phyloP scores from a whole-genome alignment of 345 rosid genomes.

The Syzygium jambos region DNA sequence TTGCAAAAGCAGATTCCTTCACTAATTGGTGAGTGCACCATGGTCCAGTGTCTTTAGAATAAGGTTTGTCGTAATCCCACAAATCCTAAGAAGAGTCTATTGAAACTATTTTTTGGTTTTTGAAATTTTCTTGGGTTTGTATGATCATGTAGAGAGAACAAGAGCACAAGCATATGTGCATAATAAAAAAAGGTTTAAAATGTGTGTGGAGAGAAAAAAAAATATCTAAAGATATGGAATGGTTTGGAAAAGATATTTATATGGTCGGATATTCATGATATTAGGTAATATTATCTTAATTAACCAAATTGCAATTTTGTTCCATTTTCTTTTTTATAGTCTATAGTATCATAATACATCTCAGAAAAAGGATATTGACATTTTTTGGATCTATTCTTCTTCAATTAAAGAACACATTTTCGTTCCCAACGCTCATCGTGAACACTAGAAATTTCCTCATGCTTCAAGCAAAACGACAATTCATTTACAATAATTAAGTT shows the following conservation, averaged over 20 bases:
- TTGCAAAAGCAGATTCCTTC: not conserved
- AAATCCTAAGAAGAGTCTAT: not conserved
- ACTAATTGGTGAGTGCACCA: not conserved
- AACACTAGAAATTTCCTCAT: not conserved
- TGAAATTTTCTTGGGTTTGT: not conserved
- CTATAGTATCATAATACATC: not conserved
- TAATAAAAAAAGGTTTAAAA: too few species aligned
- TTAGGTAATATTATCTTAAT: too few species aligned
- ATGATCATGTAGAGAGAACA: not conserved
- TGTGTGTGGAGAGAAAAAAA: too few species aligned
- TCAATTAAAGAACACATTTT: not conserved
- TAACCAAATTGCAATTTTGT: not conserved
- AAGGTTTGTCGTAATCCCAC: not conserved
- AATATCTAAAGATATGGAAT: too few species aligned
- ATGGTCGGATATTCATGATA: not conserved
- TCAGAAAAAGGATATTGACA: too few species aligned
- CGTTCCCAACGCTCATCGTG: not conserved
- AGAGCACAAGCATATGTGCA: not conserved
- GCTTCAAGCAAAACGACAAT: not conserved
- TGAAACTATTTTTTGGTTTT: fast-evolving
- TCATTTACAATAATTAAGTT: not conserved
- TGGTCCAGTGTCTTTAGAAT: not conserved
- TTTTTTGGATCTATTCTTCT: not conserved
- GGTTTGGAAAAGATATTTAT: too few species aligned
- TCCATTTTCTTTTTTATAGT: not conserved